These are phyloP conservation scores for Cetraspora pellucida DNA, from an alignment of 192 early-diverging fungal genomes.

Conservation along the genomic window DNA sequence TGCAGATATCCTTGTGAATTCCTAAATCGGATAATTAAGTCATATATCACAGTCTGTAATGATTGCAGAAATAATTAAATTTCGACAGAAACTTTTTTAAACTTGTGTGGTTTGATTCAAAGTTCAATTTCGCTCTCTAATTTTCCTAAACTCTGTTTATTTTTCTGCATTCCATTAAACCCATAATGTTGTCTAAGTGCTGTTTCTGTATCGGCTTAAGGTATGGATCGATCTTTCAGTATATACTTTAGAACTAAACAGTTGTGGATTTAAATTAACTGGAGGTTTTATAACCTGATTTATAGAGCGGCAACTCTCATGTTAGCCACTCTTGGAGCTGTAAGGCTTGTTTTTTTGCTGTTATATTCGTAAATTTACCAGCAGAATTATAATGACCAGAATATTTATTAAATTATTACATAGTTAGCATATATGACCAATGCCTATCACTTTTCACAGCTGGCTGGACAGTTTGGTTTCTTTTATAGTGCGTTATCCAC, in stretches of 20 bases:
- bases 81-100: too few relatives aligned
- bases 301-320: slow-evolving; percentile 33
- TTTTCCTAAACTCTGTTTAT: too few relatives aligned
- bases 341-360: slow-evolving; percentile 15
- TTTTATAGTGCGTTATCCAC: slow-evolving; percentile 31
- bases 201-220: slow-evolving; percentile 37
- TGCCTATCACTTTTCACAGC: slow-evolving; percentile 24
- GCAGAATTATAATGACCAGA: neutral
- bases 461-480: slow-evolving; percentile 7
- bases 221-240: neutral
- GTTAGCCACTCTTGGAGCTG: slow-evolving; percentile 30
- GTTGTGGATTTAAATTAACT: neutral
- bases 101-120: too few relatives aligned
- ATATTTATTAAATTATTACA: neutral
- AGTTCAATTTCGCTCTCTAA: too few relatives aligned
- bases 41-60: too few relatives aligned
- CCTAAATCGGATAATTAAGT: too few relatives aligned
- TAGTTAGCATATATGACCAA: slow-evolving; percentile 24
- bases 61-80: too few relatives aligned
- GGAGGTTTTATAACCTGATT: neutral
- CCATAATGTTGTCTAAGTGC: slow-evolving; percentile 33
- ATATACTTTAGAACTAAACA: neutral
- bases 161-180: too few relatives aligned
- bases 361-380: neutral
- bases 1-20: too few relatives aligned